Percentiles rank a stretch among this genome's conserved stretches.
These are phyloP conservation scores for Pseudopithomyces chartarum DNA, from an alignment of 2,329 filamentous ascomycete genomes.

Conservation along the genomic window DNA sequence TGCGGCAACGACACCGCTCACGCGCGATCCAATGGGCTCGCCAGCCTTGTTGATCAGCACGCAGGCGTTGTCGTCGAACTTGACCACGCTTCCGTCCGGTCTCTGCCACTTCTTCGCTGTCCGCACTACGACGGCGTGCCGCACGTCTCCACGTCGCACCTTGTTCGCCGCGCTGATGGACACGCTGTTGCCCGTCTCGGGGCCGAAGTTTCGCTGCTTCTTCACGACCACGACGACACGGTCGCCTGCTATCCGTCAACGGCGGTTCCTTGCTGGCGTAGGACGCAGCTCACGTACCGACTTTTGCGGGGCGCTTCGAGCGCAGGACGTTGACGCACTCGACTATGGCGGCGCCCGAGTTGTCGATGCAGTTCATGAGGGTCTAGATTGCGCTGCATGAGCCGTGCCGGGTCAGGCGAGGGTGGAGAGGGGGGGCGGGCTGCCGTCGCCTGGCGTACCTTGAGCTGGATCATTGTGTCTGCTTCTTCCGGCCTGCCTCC, in stretches of 20 bases:
- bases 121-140: constrained; percentile 93
- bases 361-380: constrained; percentile 99
- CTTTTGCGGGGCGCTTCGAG: constrained; percentile 84
- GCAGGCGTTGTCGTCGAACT: constrained; percentile 97
- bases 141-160: constrained; percentile 93
- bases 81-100: constrained; percentile 85
- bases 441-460: constrained; percentile 29
- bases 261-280: not conserved
- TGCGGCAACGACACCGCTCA: constrained; percentile 77
- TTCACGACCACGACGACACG: constrained; percentile 97
- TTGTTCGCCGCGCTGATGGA: constrained; percentile 81
- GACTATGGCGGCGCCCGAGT: constrained; percentile 95
- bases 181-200: constrained; percentile 73
- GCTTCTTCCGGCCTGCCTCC: not conserved
- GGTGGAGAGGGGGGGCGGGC: not conserved
- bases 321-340: constrained; percentile 94
- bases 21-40: constrained; percentile 87
- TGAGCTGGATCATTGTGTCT: constrained; percentile 45
- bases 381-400: constrained; percentile 70
- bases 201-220: constrained; percentile 81
- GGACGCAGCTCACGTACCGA: constrained; percentile 67
- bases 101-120: constrained; percentile 87
- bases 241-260: constrained; percentile 67
- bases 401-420: constrained; percentile 19
- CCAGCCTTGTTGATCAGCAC: constrained; percentile 96